Evolutionary conservation across 2,329 filamentous ascomycete genomes (phyloP), one percentile per base, ranked within the genome.

Genomic region (Claviceps fusiformis): DNA sequence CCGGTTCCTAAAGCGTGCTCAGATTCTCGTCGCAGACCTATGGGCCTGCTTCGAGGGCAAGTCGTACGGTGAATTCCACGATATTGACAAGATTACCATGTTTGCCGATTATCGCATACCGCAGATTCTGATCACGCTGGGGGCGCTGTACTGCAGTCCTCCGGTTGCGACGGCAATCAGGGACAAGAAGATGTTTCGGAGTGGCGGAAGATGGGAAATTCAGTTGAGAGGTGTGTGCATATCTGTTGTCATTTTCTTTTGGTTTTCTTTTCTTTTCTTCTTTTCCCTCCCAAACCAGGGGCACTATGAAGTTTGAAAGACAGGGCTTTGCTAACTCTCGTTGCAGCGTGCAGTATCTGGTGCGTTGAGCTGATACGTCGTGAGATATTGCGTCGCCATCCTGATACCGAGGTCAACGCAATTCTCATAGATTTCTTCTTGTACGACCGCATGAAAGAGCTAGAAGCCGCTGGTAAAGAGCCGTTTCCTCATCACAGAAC

Each of bases 91-190:
- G 67, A 86, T 98, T 63, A 98, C 93, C 58, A 97, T 97, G 85
- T 98, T 98, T 74, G 91, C 93, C 65, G 93, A 98, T 73, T 98
- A 98, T 67, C 86, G 93, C 47, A 86, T 98, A 54, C 95, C 95
- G 15, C 93, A 98, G 71, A 93, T 96, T 62, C 79, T 98, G 39
- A 83, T 91, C 63, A 82, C 83, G 10, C 75, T 97, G 48, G 87
- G 88, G 19, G 92, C 90, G 56, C 72, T 98, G 52, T 82, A 81
- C 63, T 96, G 93, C 70, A 91, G 87, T 59, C 93, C 93, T 0
- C 78, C 83, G 0, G 73, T 98, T 48, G 83, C 90, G 52, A 76
- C 78, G 39, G 78, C 84, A 17, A 85, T 98, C 62, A 77, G 79
- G 37, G 74, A 77, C 33, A 78, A 80, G 53, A 78, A 84, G 59